phyloP scores from a whole-genome alignment of 2,329 filamentous ascomycete genomes.

The Myriosclerotinia duriaeana region DNA sequence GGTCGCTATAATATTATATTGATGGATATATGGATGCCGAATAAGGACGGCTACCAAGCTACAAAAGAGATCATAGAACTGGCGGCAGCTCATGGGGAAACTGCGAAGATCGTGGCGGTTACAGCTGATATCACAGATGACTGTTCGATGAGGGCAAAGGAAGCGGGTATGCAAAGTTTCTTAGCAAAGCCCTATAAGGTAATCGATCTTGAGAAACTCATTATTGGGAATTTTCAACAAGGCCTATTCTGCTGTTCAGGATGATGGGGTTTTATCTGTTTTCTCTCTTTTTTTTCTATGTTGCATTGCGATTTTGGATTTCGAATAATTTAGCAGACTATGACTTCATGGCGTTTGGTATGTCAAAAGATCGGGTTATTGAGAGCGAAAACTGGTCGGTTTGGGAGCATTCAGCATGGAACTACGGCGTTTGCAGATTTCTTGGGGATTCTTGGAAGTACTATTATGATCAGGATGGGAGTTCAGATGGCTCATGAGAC shows the following conservation, averaged over 20 bases:
- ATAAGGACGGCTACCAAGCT: slow-evolving; percentile 71
- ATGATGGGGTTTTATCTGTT: slow-evolving; percentile 3
- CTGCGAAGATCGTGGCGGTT: slow-evolving; percentile 49
- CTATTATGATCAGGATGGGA: slow-evolving; percentile 6
- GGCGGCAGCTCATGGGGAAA: slow-evolving; percentile 28
- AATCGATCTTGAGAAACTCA: slow-evolving; percentile 53
- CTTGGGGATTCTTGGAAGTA: background rate
- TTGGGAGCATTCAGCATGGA: slow-evolving; percentile 1
- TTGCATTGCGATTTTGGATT: slow-evolving; percentile 1
- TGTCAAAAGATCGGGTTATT: background rate
- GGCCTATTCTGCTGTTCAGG: slow-evolving; percentile 13
- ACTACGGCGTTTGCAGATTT: background rate
- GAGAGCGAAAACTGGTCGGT: background rate
- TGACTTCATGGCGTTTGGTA: slow-evolving; percentile 9
- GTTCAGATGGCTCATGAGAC: slow-evolving; percentile 1
- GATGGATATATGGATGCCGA: slow-evolving; percentile 76
- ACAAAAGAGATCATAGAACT: slow-evolving; percentile 57
- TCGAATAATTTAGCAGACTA: slow-evolving; percentile 3
- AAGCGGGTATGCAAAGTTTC: slow-evolving; percentile 55
- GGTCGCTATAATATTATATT: slow-evolving; percentile 60
- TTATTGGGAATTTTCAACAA: slow-evolving; percentile 40
- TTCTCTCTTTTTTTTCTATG: slow-evolving; percentile 7
- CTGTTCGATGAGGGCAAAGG: slow-evolving; percentile 49
- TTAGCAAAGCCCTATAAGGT: slow-evolving; percentile 58
- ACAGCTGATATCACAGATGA: slow-evolving; percentile 57